Base-by-base conservation (phyloP, 176 grass and related monocot genomes). In the Aegilops sharonensis region DNA sequence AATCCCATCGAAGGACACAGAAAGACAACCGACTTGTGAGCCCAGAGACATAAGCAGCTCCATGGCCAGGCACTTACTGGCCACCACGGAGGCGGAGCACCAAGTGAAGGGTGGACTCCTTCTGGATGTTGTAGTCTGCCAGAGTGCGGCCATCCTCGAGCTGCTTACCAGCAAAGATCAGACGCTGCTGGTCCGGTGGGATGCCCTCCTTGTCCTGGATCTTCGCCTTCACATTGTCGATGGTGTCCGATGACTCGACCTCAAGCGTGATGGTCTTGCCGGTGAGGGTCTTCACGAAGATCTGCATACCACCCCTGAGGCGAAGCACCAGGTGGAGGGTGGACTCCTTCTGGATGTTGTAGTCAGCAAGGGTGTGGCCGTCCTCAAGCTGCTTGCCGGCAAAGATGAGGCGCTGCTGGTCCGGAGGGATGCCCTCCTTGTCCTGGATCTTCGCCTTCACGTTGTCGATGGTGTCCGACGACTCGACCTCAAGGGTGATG, bases 361-460 rank as follows among this genome's bases (percentile, higher is more conserved):
- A 96, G 40, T 96, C 91, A 0, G 94, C 94, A 0, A 96, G 77
- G 2, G 94, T 96, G 2, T 91, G 92, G 0, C 92, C 94, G 0
- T 97, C 94, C 65, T 97, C 94, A 0, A 97, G 79, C 74, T 97
- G 94, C 89, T 97, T 97, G 3, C 92, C 94, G 0, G 94, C 94
- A 0, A 97, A 97, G 66, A 97, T 97, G 0, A 97, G 66, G 1
- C 94, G 61, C 79, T 94, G 94, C 92, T 97, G 92, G 74, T 97
- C 88, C 0, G 94, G 94, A 0, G 94, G 94, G 1, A 97, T 97
- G 2, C 94, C 94, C 81, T 97, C 94, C 88, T 97, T 97, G 84
- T 97, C 94, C 62, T 94, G 94, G 45, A 97, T 97, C 84, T 97
- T 97, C 0, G 94, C 94, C 56, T 97, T 97, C 0, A 97, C 94